Evolutionary conservation across 2,329 filamentous ascomycete species (phyloP), one percentile per base, ranked within the genome.

Genomic region (Dothideomycetes sp.): DNA sequence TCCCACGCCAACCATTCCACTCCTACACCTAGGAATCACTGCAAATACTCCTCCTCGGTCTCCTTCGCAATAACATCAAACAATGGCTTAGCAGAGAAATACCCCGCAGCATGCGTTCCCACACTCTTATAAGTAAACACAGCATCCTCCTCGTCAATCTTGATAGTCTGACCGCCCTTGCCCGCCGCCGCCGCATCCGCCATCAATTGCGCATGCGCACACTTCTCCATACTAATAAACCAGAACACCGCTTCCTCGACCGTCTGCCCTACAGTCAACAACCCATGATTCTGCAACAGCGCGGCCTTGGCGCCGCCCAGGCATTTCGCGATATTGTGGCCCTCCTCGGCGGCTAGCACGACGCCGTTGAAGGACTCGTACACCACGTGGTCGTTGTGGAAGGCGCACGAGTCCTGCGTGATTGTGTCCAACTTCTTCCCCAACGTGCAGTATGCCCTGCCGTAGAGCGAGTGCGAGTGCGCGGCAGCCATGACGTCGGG

Each of bases 31-130:
- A n/a, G n/a, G n/a, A n/a, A 12, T 44, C 48, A 60, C 49, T 57
- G 50, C 47, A 77, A 51, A 54, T 77, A 77, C 9, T 71, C 70
- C 2, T 71, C 72, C 16, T 62, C 62, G 3, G 69, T 73, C 60
- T 80, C 74, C 53, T 70, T 70, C 50, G 79, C 71, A 45, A 81
- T 73, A 31, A 84, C 60, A 62, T 84, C 80, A 61, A 86, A 86
- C 46, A 79, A 49, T 12, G 81, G 81, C 62, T 78, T 79, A 4
- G 77, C 81, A 49, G 70, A 77, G 53, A 86, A 87, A 68, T 73
- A 85, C 0, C 81, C 81, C 0, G 75, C 77, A 24, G 56, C 52
- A 12, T 72, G 66, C 0, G 65, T 72, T 0, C 82, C 82, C 3
- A 85, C 65, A 0, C 73, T 69, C 58, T 79, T 75, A 50, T 74